Evolutionary conservation across 1,284 basidiomycete genomes (phyloP), one percentile per base, ranked within the genome.

Genomic region (Irpex rosettiformis): DNA sequence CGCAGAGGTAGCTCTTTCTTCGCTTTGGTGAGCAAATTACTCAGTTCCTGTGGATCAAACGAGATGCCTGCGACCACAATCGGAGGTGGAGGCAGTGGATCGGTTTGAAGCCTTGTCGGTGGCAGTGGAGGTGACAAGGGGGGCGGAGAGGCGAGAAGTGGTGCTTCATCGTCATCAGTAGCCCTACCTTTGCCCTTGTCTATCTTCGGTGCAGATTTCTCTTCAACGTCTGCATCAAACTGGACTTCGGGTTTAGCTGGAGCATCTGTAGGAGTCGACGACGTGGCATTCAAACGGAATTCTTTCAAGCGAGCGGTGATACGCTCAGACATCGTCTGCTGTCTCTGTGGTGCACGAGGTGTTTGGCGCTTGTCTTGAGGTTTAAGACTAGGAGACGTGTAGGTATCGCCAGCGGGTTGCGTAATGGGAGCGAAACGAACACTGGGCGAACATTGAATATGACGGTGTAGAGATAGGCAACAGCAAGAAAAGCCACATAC

Each of bases 171-270:
- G 22, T 73, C 71, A 22, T 82, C 81, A 5, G 79, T 70, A 10
- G 83, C 89, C 63, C 82, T 88, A 43, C 83, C 86, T 68, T 93
- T 93, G 58, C 91, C 91, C 68, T 93, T 93, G 77, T 91, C 89
- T 22, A 87, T 67, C 64, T 82, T 86, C 3, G 79, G 76, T 8
- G 61, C 59, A 16, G 58, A 53, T 56, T 77, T 74, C 30, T 79
- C 77, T 33, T 78, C 75, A 24, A 71, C 71, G 53, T 74, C 72
- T 24, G 76, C 76, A 24, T 74, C 72, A 62, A 70, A 68, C 30
- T 69, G 67, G 16, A 72, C 68, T 52, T 72, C 70, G 4, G 69
- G 62, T 42, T 69, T 67, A n/a, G 65, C 65, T 24, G 59, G 58
- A 13, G 57, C 58, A 11, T 66, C 66, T 4, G 72, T 66, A 1